Base-by-base conservation (phyloP, 139 green algal species). In the Picochlorum costavermella region DNA sequence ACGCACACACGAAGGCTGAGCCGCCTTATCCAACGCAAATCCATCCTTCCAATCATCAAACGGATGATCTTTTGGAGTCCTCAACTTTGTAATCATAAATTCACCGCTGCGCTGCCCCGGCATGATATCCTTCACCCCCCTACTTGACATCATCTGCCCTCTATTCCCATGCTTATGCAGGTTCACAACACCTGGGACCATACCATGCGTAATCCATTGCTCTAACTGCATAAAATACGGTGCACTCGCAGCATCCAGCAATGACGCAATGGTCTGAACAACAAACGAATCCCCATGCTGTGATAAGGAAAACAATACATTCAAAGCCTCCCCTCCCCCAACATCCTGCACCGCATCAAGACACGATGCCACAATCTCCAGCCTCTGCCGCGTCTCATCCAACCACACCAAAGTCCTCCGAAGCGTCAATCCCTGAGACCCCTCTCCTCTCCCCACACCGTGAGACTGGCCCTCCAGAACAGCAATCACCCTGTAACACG, bases 401-500 rank as follows among this genome's bases (percentile, higher is more conserved):
- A 96, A 72, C 91, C 91, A 97, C 28, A 94, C 77, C 23, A 66
- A 40, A 64, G 97, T 79, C 5, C 90, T 84, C 14, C 84, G 77
- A 30, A 97, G 71, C 6, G 86, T 92, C 9, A 97, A 73, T 10
- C 10, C 43, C 16, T 13, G 37, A 48, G 37, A 16, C 4, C 12
- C 10, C 50, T 28, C 5, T 31, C 10, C 30, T 37, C 50, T 20
- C 16, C 62, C 2, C 31, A 51, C 26, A 13, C 14, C 57, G 58
- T 63, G 43, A 44, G 76, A 60, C 65, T 92, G 86, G 10, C 67
- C 62, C 72, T 97, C 84, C 61, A 97, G 73, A 57, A 92, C 77
- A 14, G 91, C 90, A 69, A 97, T 76, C 6, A 97, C 69, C 25
- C 83, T 77, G 76, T 92, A 95, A 49, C 88, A 92, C 56, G 88